phyloP scores from a whole-genome alignment of 306 rosid species.

The Glycyrrhiza uralensis region DNA sequence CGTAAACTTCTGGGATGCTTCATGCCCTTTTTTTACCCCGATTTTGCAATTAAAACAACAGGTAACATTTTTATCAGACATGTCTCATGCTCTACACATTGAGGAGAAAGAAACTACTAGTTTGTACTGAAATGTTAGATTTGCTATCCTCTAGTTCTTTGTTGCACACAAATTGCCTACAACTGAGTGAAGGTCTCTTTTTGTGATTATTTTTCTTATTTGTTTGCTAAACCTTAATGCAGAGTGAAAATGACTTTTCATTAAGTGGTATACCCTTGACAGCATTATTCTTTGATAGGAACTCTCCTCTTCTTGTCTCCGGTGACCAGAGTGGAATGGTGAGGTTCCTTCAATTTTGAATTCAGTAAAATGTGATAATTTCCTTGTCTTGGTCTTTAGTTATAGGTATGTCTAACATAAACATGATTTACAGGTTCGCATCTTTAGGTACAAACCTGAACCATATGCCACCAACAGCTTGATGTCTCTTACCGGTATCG shows the following conservation, averaged over 20 bases:
- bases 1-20: slow-evolving; percentile 80
- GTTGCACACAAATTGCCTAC: background rate
- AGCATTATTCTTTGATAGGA: slow-evolving; percentile 59
- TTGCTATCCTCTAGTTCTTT: background rate
- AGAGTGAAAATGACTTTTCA: slow-evolving; percentile 85
- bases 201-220: background rate
- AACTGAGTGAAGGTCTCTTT: background rate
- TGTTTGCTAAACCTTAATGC: slow-evolving; percentile 28
- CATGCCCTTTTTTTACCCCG: slow-evolving; percentile 64
- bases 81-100: background rate
- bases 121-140: background rate
- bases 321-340: slow-evolving; percentile 93
- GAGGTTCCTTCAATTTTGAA: slow-evolving; percentile 25
- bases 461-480: slow-evolving; percentile 65
- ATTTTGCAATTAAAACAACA: slow-evolving; percentile 73
- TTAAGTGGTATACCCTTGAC: slow-evolving; percentile 79
- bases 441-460: slow-evolving; percentile 79
- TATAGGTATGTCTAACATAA: slow-evolving; percentile 7
- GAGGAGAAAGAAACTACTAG: background rate
- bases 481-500: slow-evolving; percentile 69
- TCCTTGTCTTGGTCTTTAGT: background rate
- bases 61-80: slow-evolving; percentile 40
- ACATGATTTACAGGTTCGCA: slow-evolving; percentile 57
- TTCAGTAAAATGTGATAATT: background rate
- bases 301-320: slow-evolving; percentile 64